These are phyloP conservation scores for Allomyces javanicus DNA, from an alignment of 192 early-diverging fungal species.

Conservation along the genomic window DNA sequence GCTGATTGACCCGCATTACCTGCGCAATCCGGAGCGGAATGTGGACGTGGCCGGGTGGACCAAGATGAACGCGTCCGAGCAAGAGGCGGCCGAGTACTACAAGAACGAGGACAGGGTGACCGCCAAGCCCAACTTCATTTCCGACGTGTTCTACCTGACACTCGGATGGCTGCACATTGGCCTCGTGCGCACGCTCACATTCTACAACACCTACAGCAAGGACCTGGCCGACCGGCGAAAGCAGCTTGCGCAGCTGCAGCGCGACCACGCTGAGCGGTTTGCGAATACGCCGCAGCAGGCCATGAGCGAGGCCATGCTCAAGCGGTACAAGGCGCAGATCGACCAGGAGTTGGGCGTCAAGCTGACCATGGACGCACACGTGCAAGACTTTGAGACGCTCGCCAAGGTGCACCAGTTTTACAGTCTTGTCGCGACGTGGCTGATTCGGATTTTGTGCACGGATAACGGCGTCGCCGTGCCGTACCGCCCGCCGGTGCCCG, in stretches of 20 bases:
- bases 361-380: conserved; percentile 51
- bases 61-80: conserved; percentile 55
- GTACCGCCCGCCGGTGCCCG: conserved; percentile 16
- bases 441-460: conserved; percentile 34
- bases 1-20: conserved; percentile 56
- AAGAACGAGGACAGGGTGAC: conserved; percentile 2
- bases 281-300: conserved; percentile 11
- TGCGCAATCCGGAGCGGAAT: conserved; percentile 29
- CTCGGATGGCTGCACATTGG: conserved; percentile 63
- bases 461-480: neutral
- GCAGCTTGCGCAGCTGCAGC: conserved; percentile 40
- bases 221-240: conserved; percentile 45
- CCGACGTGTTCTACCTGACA: conserved; percentile 72
- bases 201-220: conserved; percentile 45
- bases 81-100: conserved; percentile 39
- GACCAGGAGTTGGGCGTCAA: conserved; percentile 44
- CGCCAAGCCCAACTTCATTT: conserved; percentile 52
- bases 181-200: conserved; percentile 44
- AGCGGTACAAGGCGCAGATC: conserved; percentile 43
- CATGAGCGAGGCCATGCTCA: conserved; percentile 23
- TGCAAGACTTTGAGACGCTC: conserved; percentile 54
- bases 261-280: conserved; percentile 23
- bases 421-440: conserved; percentile 72
- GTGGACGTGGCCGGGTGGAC: conserved; percentile 51
- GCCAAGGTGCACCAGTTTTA: conserved; percentile 54